Evolutionary conservation across 163 green algal species (phyloP).

Genomic region (Prototheca wickerhamii): DNA sequence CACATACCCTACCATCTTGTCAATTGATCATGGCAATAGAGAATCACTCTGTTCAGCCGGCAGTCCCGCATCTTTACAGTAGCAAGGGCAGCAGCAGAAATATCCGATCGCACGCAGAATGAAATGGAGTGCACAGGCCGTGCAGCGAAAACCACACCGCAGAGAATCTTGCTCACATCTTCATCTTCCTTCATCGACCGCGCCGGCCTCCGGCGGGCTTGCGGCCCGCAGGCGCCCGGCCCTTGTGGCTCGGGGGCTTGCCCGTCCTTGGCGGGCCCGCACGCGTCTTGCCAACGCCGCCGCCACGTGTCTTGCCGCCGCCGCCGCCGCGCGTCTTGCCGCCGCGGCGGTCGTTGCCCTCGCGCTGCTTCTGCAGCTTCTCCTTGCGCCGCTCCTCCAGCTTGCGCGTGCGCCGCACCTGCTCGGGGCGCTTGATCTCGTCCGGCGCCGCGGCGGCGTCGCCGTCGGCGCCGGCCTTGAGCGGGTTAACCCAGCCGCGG

Average conservation of each 20-base stretch:
- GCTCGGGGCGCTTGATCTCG: constrained; percentile 25
- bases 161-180: too few species aligned
- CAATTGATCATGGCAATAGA: not conserved
- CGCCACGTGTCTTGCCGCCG: not conserved
- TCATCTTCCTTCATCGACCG: too few species aligned
- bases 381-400: constrained; percentile 11
- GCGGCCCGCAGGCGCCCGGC: too few species aligned
- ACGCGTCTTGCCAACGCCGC: too few species aligned
- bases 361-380: constrained; percentile 7
- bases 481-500: constrained; percentile 44
- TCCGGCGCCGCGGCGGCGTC: constrained; percentile 5
- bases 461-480: constrained; percentile 20
- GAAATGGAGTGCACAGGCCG: too few species aligned
- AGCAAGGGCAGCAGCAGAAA: too few species aligned
- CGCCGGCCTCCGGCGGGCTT: not conserved
- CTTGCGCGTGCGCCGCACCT: constrained; percentile 24
- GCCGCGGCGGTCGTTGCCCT: not conserved
- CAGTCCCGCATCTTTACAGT: not conserved
- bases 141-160: too few species aligned
- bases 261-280: too few species aligned
- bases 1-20: not conserved
- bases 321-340: not conserved
- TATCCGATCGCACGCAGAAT: too few species aligned
- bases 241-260: too few species aligned
- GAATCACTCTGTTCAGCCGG: not conserved